Conservation (phyloP, 164 flowering plant genomes). For the Kingdonia uniflora region DNA sequence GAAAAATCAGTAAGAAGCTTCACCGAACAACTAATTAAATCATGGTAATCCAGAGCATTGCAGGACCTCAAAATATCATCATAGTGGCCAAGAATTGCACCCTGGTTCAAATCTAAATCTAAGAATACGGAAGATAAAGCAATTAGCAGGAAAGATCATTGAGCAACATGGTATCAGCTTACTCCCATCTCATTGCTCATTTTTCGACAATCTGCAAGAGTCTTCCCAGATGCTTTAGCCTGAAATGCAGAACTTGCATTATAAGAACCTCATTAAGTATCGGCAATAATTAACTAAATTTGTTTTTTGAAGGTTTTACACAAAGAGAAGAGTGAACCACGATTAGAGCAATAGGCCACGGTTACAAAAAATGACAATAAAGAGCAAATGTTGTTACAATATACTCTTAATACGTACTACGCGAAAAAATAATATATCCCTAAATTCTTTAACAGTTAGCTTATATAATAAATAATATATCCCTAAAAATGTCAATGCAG, state of each 20-base stretch:
- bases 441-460: too few relatives aligned
- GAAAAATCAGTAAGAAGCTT: slow-evolving; percentile 68
- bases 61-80: slow-evolving; percentile 61
- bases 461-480: too few relatives aligned
- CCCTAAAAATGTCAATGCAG: too few relatives aligned
- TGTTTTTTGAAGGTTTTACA: too few relatives aligned
- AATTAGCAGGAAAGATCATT: slow-evolving; percentile 2
- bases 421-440: too few relatives aligned
- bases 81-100: slow-evolving; percentile 56
- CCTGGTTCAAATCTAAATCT: slow-evolving; percentile 37
- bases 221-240: slow-evolving; percentile 93
- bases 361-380: too few relatives aligned
- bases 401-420: too few relatives aligned
- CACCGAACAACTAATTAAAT: slow-evolving; percentile 72
- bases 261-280: background rate
- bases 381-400: too few relatives aligned
- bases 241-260: slow-evolving; percentile 16
- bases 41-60: slow-evolving; percentile 95
- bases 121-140: slow-evolving; percentile 9
- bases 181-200: slow-evolving; percentile 75
- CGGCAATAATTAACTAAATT: too few relatives aligned
- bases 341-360: too few relatives aligned
- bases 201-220: slow-evolving; percentile 42
- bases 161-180: slow-evolving; percentile 19
- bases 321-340: too few relatives aligned